A percentile compares a stretch with the other conserved stretches of the same genome.
These are phyloP conservation scores for Marsdenia floribunda DNA, from an alignment of 257 asterid species.

Conservation along the genomic window DNA sequence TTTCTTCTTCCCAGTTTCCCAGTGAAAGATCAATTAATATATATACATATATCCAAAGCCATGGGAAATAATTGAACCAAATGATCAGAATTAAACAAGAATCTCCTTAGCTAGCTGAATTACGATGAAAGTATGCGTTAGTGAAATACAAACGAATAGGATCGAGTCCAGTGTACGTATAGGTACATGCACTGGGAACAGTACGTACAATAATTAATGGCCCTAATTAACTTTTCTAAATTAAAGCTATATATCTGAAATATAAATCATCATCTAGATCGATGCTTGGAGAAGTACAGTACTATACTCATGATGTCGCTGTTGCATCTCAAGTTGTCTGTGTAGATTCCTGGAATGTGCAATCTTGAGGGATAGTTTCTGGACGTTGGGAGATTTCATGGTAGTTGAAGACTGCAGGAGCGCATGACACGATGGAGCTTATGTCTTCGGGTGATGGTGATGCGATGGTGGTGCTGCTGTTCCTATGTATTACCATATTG, in stretches of 20 bases:
- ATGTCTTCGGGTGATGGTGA: constrained; percentile 32
- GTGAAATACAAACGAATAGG: constrained; percentile 8
- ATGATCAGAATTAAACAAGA: background rate
- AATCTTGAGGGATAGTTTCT: constrained; percentile 13
- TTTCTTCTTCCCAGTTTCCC: no score
- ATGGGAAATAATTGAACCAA: background rate
- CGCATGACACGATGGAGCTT: constrained; percentile 23
- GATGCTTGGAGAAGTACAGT: constrained; percentile 3
- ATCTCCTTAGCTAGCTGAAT: background rate
- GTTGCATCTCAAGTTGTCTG: constrained; percentile 15
- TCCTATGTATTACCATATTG: constrained; percentile 23
- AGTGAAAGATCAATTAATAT: no score
- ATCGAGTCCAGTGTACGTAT: background rate
- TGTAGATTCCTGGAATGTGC: background rate
- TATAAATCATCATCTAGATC: background rate
- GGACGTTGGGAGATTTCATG: constrained; percentile 5
- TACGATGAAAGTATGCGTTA: background rate
- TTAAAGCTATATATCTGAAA: background rate
- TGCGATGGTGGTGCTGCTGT: constrained; percentile 15
- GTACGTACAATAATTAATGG: background rate
- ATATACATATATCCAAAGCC: no score
- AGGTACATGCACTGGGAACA: constrained; percentile 1
- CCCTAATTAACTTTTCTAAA: background rate
- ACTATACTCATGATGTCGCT: background rate
- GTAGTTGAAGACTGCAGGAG: constrained; percentile 2